phyloP scores from a whole-genome alignment of 1,284 basidiomycete species.

The Austropuccinia psidii region DNA sequence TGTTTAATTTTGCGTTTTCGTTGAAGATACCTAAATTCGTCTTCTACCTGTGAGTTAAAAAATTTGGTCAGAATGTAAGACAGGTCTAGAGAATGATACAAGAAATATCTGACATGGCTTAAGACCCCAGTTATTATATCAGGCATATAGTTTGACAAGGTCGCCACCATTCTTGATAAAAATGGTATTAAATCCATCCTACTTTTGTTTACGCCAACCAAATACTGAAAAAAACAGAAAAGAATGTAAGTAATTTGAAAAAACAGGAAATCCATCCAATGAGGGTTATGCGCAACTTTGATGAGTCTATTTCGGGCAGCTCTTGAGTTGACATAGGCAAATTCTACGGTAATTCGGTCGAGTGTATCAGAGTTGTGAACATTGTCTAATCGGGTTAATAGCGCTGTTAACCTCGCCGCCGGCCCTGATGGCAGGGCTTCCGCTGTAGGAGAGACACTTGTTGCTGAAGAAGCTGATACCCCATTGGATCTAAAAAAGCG shows the following conservation, averaged over 20 bases:
- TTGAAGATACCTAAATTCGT: constrained; percentile 94
- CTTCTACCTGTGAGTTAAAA: constrained; percentile 63
- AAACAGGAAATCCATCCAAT: too few species aligned
- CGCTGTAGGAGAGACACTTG: constrained; percentile 51
- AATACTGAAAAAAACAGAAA: constrained; percentile 56
- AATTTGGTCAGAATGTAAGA: neutral
- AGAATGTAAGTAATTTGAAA: neutral
- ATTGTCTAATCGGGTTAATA: constrained; percentile 88
- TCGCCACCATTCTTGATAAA: constrained; percentile 82
- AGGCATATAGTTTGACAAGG: constrained; percentile 82
- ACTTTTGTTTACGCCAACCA: constrained; percentile 72
- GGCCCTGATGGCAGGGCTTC: constrained; percentile 47
- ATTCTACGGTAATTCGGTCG: constrained; percentile 90
- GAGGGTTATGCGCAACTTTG: constrained; percentile 46
- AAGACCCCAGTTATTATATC: constrained; percentile 79
- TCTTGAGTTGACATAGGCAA: constrained; percentile 92
- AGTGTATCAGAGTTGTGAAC: constrained; percentile 85
- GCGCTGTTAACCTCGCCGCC: constrained; percentile 78
- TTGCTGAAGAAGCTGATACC: constrained; percentile 49
- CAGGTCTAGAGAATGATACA: neutral
- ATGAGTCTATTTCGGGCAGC: constrained; percentile 81
- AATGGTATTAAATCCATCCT: constrained; percentile 86
- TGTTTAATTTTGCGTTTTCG: constrained; percentile 79
- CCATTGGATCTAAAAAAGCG: constrained; percentile 54
- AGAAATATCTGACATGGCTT: constrained; percentile 56